Percentiles rank a stretch among this genome's conserved stretches.
Conservation (phyloP, 1,284 basidiomycete species). For the Trametes sp. region DNA sequence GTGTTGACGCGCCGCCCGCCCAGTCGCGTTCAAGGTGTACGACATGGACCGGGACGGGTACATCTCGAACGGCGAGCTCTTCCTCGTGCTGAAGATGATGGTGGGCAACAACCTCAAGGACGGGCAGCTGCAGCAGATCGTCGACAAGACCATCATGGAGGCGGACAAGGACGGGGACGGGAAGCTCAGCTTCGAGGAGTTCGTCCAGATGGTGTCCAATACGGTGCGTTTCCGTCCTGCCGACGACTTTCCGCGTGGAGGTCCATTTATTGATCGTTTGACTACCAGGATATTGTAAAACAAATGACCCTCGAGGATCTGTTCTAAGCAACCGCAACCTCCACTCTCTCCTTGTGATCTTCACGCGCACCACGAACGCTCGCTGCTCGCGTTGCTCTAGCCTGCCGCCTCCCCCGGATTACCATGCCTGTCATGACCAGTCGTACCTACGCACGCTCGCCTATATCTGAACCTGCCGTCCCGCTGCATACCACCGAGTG, state of each 20-base stretch:
- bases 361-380: background rate
- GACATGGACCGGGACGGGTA: slow-evolving; percentile 97
- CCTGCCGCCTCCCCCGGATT: slow-evolving; percentile 11
- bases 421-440: slow-evolving; percentile 22
- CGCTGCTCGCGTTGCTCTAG: background rate
- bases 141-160: slow-evolving; percentile 99
- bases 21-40: slow-evolving; percentile 98
- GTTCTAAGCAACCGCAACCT: slow-evolving; percentile 55
- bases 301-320: slow-evolving; percentile 98
- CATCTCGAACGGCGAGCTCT: slow-evolving; percentile 99
- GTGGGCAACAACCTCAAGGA: slow-evolving; percentile 99
- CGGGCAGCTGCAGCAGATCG: slow-evolving; percentile 98
- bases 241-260: background rate
- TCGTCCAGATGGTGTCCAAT: slow-evolving; percentile 95
- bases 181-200: slow-evolving; percentile 97
- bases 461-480: slow-evolving; percentile 17
- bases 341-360: background rate
- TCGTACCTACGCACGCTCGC: slow-evolving; percentile 25
- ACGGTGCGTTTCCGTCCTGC: slow-evolving; percentile 63
- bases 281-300: slow-evolving; percentile 85
- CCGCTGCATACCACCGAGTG: slow-evolving; percentile 30
- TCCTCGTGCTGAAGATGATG: slow-evolving; percentile 99
- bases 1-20: background rate
- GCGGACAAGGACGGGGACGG: slow-evolving; percentile 98
- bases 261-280: background rate